Evolutionary conservation across 2,329 filamentous ascomycete genomes (phyloP), one percentile per base, ranked within the genome.

Genomic region (Aspergillus tamarii): DNA sequence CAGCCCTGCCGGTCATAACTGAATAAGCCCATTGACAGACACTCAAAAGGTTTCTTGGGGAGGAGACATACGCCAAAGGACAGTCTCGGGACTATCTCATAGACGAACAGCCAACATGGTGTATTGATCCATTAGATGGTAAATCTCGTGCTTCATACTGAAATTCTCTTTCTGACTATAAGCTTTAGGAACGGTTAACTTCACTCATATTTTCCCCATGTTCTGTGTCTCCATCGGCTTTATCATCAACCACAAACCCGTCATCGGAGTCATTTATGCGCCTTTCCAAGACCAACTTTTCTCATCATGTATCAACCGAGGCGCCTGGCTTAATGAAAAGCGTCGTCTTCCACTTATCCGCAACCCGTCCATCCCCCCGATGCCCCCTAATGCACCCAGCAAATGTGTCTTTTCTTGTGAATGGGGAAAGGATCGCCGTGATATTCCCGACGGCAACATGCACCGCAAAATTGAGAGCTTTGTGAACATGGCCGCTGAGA

Each of bases 201-300:
- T 91, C 79, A 91, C 90, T 34, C 91, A 93, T 75, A 84, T 92
- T 7, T 92, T 92, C 73, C 90, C 90, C 63, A 92, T 92, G 88
- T 93, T 91, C 79, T 93, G 91, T 76, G 88, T 93, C 50, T 91
- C 89, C 41, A 92, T 93, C 71, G 90, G 84, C 56, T 88, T 93
- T 71, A 81, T 89, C 28, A 72, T 91, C 60, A 77, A 84, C 21
- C 82, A 84, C 8, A 76, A 81, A 32, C 89, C 91, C 3, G 76
- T 89, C 2, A 85, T 93, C 57, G 91, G 91, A 23, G 85, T 92
- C 53, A 89, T 93, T 71, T 87, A 90, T 70, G 90, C 90, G 0
- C 91, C 91, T 0, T 88, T 93, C 67, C 81, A 91, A 16, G 80
- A 85, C 70, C 89, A 92, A 67, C 82, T 89, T 43, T 93, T 92